Conservation (phyloP, 208 protist species). For the Strigomonas galati region DNA sequence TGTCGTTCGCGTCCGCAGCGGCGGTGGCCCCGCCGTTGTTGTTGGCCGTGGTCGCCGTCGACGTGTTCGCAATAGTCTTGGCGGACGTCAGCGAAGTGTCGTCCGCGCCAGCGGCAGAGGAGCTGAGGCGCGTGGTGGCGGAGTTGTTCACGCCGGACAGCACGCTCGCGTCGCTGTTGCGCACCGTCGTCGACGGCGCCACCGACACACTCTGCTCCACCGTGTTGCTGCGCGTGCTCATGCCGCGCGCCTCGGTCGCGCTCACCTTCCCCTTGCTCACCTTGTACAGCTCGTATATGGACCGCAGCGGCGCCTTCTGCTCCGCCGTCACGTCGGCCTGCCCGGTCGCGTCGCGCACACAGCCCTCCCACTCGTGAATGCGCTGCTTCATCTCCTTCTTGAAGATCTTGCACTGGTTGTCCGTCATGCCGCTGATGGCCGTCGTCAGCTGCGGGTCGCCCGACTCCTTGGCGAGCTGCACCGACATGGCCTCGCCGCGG, state of each 20-base stretch:
- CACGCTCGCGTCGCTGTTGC: neutral
- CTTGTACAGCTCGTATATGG: slow-evolving; percentile 88
- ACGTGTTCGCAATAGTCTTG: neutral
- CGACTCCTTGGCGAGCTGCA: slow-evolving; percentile 51
- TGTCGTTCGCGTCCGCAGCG: neutral
- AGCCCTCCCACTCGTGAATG: slow-evolving; percentile 86
- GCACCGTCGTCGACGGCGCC: neutral
- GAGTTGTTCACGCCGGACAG: no score
- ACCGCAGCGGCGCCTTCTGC: slow-evolving; percentile 66
- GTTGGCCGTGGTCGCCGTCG: slow-evolving; percentile 3
- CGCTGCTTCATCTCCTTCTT: slow-evolving; percentile 88
- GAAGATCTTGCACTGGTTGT: slow-evolving; percentile 57
- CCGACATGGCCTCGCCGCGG: slow-evolving; percentile 64
- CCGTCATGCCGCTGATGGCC: slow-evolving; percentile 45
- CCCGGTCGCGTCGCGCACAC: slow-evolving; percentile 58
- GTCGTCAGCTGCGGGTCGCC: slow-evolving; percentile 35
- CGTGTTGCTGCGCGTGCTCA: slow-evolving; percentile 13
- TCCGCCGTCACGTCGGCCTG: slow-evolving; percentile 57
- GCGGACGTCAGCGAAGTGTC: neutral
- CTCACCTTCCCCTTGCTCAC: slow-evolving; percentile 55
- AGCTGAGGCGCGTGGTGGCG: neutral
- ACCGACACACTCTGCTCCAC: neutral
- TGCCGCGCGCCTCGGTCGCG: slow-evolving; percentile 23
- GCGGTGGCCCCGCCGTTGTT: slow-evolving; percentile 3
- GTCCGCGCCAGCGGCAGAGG: neutral